Evolutionary conservation across 306 rosid species (phyloP).

Genomic region (Prunus salicina): DNA sequence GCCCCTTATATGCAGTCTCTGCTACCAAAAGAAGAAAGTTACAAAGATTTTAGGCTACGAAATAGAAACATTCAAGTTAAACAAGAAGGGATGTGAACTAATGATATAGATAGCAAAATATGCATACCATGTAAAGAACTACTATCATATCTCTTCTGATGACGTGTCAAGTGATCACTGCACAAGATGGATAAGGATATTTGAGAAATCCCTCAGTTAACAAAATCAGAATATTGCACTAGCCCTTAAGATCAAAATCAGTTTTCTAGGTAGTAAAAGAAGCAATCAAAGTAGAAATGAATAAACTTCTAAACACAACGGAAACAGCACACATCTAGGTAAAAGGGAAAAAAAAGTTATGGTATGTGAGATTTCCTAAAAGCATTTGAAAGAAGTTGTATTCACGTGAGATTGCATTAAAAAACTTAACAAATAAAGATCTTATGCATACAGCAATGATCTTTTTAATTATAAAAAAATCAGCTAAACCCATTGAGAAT

Average conservation of each 20-base stretch:
- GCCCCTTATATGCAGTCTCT: conserved; percentile 50
- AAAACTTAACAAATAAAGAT: neutral
- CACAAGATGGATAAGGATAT: neutral
- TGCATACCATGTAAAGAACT: neutral
- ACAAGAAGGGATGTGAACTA: neutral
- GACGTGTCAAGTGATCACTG: conserved; percentile 12
- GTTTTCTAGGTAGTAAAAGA: neutral
- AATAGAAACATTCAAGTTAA: neutral
- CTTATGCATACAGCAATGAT: neutral
- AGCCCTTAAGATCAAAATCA: neutral
- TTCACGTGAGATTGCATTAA: neutral
- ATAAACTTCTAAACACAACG: neutral
- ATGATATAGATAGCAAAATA: neutral
- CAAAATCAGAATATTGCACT: conserved; percentile 4
- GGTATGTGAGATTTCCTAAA: neutral
- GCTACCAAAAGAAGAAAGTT: conserved; percentile 10
- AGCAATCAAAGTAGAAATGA: neutral
- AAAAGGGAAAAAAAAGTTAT: neutral
- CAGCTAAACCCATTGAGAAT: neutral
- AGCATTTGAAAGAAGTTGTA: neutral
- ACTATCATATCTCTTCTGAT: neutral
- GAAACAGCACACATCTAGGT: neutral
- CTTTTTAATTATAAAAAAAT: neutral
- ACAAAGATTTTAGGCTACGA: neutral
- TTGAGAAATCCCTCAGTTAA: neutral